Conservation (phyloP, 2,329 filamentous ascomycete species). For the Claviceps spartinae region DNA sequence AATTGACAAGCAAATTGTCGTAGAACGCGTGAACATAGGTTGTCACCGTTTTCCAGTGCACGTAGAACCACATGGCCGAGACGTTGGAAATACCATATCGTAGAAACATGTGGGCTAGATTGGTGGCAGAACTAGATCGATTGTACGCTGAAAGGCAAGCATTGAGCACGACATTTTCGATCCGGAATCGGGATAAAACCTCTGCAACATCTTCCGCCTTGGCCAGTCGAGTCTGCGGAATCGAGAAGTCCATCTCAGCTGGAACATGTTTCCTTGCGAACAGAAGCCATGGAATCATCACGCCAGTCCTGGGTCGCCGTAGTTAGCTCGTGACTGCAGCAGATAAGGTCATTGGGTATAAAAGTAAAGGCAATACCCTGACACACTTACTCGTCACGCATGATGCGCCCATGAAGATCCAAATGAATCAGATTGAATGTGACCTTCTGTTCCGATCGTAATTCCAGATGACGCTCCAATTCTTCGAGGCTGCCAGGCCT, state of each 20-base stretch:
- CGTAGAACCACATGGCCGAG: slow-evolving; percentile 18
- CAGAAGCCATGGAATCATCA: slow-evolving; percentile 12
- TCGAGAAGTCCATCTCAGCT: slow-evolving; percentile 7
- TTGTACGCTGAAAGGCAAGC: slow-evolving; percentile 18
- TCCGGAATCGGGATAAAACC: slow-evolving; percentile 11
- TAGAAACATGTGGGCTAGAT: slow-evolving; percentile 17
- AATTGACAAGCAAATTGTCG: slow-evolving; percentile 13
- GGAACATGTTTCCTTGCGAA: slow-evolving; percentile 12
- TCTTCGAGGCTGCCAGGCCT: slow-evolving; percentile 14
- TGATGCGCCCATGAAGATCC: slow-evolving; percentile 15
- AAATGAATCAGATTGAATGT: slow-evolving; percentile 16
- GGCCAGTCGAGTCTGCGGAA: slow-evolving; percentile 13
- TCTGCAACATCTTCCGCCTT: slow-evolving; percentile 12
- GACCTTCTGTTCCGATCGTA: slow-evolving; percentile 11
- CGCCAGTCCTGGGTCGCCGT: slow-evolving; percentile 9
- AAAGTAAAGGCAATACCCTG: not conserved
- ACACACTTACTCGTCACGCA: slow-evolving; percentile 12
- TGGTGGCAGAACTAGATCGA: slow-evolving; percentile 11
- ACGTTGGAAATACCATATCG: slow-evolving; percentile 14
- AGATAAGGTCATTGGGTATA: no score
- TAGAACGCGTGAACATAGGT: slow-evolving; percentile 17
- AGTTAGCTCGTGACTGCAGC: not conserved
- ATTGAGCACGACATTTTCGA: slow-evolving; percentile 18
- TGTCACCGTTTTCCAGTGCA: slow-evolving; percentile 15
- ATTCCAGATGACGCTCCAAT: slow-evolving; percentile 11